Evolutionary conservation across 805 yeast genomes (phyloP), one percentile per base, ranked within the genome.

Genomic region (Candida stauntonica): DNA sequence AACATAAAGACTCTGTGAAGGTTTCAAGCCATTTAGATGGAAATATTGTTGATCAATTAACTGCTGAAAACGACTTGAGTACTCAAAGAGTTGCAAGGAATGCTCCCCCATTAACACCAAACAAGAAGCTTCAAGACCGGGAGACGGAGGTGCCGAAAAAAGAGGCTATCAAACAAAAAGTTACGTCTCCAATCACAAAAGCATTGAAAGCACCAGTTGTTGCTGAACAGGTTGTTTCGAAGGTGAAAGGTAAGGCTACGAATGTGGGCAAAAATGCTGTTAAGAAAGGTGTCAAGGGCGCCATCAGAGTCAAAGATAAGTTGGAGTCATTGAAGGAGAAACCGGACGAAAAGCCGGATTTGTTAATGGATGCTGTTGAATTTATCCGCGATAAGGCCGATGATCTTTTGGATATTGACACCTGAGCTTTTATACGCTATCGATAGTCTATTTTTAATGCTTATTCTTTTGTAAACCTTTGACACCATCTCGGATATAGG

Each of bases 41-140:
- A 7, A 8, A 7, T 21, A 11, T 21, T 21, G 24, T n/a, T n/a
- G n/a, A n/a, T n/a, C n/a, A n/a, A 8, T 12, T 26, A 26, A 12
- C 28, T 12, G 33, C 33, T 11, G 31, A 16, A 12, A 12, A 15
- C 2, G 49, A 40, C 21, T 37, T 17, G 30, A 15, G 19, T 35
- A 17, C 35, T 8, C 41, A 47, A 36, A 36, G 44, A 35, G 39
- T 46, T 37, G 35, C 53, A 14, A 21, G 31, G 28, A 41, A 54
- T 33, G 39, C 55, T 9, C 58, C 54, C 12, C 58, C 58, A 6
- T 34, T 42, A 7, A 33, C 38, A 18, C 55, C 57, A 6, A 26
- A 35, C 5, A 41, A 32, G 29, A 28, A 13, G 8, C 14, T 31
- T 3, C 35, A 33, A 18, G 29, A 35, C 11, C 29, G 19, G 5